Evolutionary conservation across 768 basidiomycete species (phyloP).

Genomic region (Amanita thiersii): DNA sequence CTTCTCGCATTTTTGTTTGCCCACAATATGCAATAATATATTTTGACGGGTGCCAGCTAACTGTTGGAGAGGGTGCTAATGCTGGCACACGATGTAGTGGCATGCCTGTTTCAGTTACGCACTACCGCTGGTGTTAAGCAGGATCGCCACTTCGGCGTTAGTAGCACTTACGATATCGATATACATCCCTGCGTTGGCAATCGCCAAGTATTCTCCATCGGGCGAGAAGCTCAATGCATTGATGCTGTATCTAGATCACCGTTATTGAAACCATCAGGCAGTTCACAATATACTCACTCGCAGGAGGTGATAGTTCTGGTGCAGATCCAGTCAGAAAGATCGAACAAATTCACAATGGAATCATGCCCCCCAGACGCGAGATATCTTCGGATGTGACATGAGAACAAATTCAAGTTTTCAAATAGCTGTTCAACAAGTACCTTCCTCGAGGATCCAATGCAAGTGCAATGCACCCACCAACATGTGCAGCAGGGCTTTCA

Average conservation of each 20-base stretch:
- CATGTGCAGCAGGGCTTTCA: slow-evolving; percentile 66
- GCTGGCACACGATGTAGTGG: slow-evolving; percentile 74
- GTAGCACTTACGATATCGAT: slow-evolving; percentile 69
- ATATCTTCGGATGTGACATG: slow-evolving; percentile 35
- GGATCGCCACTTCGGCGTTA: not conserved
- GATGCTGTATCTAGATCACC: slow-evolving; percentile 63
- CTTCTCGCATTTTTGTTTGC: slow-evolving; percentile 61
- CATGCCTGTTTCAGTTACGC: slow-evolving; percentile 68
- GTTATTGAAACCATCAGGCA: no score
- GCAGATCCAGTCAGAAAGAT: slow-evolving; percentile 74
- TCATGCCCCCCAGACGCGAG: slow-evolving; percentile 76
- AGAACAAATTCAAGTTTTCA: slow-evolving; percentile 2
- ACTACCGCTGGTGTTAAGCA: slow-evolving; percentile 31
- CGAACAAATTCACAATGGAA: slow-evolving; percentile 78
- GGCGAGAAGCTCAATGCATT: slow-evolving; percentile 72
- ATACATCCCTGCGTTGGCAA: slow-evolving; percentile 62
- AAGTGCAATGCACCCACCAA: slow-evolving; percentile 70
- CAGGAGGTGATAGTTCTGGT: slow-evolving; percentile 67
- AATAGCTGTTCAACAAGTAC: slow-evolving; percentile 21
- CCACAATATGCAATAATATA: slow-evolving; percentile 80
- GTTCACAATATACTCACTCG: slow-evolving; percentile 56
- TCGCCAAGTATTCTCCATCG: slow-evolving; percentile 78
- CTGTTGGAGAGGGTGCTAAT: slow-evolving; percentile 63
- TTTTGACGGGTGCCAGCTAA: slow-evolving; percentile 83
- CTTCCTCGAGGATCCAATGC: slow-evolving; percentile 76